phyloP scores from a whole-genome alignment of 1,139 yeast genomes.

The Spencermartinsiella ligniputridi region DNA sequence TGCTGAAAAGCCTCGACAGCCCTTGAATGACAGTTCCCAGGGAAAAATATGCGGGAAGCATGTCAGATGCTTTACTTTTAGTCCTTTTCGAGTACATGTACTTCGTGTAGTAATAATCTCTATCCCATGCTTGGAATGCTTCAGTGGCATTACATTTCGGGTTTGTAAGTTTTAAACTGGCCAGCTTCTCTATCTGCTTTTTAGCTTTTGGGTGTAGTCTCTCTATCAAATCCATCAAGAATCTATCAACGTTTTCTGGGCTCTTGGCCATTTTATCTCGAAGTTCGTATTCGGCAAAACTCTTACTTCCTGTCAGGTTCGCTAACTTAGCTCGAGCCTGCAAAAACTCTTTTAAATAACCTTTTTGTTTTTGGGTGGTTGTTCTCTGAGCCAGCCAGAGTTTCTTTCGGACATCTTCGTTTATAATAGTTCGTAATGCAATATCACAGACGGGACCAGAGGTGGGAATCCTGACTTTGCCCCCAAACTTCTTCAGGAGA shows the following conservation, averaged over 20 bases:
- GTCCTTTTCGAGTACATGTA: slow-evolving; percentile 31
- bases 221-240: slow-evolving; percentile 56
- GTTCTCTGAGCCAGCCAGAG: slow-evolving; percentile 73
- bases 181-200: slow-evolving; percentile 46
- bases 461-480: slow-evolving; percentile 53
- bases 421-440: slow-evolving; percentile 56
- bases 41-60: slow-evolving; percentile 54
- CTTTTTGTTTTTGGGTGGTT: slow-evolving; percentile 52
- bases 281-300: slow-evolving; percentile 76
- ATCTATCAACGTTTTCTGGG: slow-evolving; percentile 71
- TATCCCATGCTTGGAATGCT: slow-evolving; percentile 78
- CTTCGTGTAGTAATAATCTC: slow-evolving; percentile 60
- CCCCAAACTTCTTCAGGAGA: slow-evolving; percentile 25
- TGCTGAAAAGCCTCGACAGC: slow-evolving; percentile 61
- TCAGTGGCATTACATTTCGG: slow-evolving; percentile 33
- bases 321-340: slow-evolving; percentile 70
- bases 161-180: slow-evolving; percentile 31
- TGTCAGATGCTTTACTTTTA: slow-evolving; percentile 21
- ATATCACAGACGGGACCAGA: slow-evolving; percentile 65
- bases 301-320: slow-evolving; percentile 61
- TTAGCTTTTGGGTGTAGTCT: slow-evolving; percentile 52
- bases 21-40: slow-evolving; percentile 87
- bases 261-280: slow-evolving; percentile 86
- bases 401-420: slow-evolving; percentile 54
- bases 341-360: slow-evolving; percentile 54